A percentile compares a stretch with the other conserved stretches of the same genome.
Conservation (phyloP, 2,329 filamentous ascomycete genomes). For the Xylariaceae sp. region DNA sequence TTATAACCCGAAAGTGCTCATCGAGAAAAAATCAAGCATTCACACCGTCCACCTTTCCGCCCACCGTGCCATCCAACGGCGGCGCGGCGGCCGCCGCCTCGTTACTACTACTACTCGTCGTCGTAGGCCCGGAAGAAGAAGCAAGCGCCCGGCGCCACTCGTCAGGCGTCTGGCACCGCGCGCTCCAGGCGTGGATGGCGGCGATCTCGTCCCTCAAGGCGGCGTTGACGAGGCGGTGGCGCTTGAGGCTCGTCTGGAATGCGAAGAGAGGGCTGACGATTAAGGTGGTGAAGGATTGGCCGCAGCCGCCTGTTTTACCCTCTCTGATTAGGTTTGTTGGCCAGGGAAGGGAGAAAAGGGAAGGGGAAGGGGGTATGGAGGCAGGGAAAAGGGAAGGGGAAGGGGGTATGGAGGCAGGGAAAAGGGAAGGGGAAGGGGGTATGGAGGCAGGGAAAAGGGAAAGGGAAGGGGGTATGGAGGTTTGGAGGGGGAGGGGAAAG, state of each 20-base stretch:
- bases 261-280: slow-evolving; percentile 63
- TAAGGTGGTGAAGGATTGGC: slow-evolving; percentile 54
- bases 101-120: too few relatives aligned
- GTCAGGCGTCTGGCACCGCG: slow-evolving; percentile 86
- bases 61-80: slow-evolving; percentile 40
- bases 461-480: neutral
- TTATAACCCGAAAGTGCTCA: neutral
- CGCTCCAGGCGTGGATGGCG: slow-evolving; percentile 89
- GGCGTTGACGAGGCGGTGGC: slow-evolving; percentile 80
- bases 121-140: slow-evolving; percentile 5
- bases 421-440: neutral
- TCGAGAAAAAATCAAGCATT: slow-evolving; percentile 21
- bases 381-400: slow-evolving; percentile 4
- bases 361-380: slow-evolving; percentile 1
- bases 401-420: slow-evolving; percentile 7
- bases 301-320: slow-evolving; percentile 52
- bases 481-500: slow-evolving; percentile 2
- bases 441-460: too few relatives aligned
- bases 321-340: too few relatives aligned
- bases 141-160: slow-evolving; percentile 68
- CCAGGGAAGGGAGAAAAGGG: slow-evolving; percentile 7
- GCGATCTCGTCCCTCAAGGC: slow-evolving; percentile 83
- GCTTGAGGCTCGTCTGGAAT: slow-evolving; percentile 70
- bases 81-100: too few relatives aligned
- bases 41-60: slow-evolving; percentile 38